Percentiles rank a stretch among this genome's conserved stretches.
Evolutionary conservation across 176 grass and related monocot species (phyloP).

Genomic region (Juncus inflexus): DNA sequence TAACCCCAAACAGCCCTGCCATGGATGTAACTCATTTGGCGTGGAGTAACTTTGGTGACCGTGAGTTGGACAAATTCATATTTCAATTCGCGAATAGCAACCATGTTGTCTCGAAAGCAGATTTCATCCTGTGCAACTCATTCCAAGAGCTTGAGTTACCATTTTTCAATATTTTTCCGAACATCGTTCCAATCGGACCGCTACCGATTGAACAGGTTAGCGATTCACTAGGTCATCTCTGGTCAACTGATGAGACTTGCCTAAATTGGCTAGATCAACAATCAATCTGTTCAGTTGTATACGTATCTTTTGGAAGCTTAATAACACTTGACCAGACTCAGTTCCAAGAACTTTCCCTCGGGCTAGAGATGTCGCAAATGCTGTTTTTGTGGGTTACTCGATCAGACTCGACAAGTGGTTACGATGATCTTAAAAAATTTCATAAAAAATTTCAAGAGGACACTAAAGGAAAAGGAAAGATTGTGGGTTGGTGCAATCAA

Average conservation of each 20-base stretch:
- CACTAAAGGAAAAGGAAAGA: constrained; percentile 5
- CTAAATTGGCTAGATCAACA: constrained; percentile 46
- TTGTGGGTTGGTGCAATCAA: too few species aligned
- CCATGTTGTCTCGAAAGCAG: not conserved
- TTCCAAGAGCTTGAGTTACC: constrained; percentile 41
- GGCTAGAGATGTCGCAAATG: constrained; percentile 28
- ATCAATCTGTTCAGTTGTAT: too few species aligned
- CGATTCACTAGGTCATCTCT: constrained; percentile 30
- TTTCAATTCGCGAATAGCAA: not conserved
- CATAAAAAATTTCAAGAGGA: constrained; percentile 25
- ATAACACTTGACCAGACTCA: constrained; percentile 19
- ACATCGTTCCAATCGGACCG: constrained; percentile 37
- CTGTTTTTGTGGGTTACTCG: constrained; percentile 64
- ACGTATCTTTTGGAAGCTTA: constrained; percentile 33
- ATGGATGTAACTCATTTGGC: not conserved
- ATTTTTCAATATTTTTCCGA: constrained; percentile 30
- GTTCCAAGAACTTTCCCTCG: constrained; percentile 55
- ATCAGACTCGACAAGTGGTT: constrained; percentile 24
- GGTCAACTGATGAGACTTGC: constrained; percentile 37
- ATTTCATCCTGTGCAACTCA: constrained; percentile 54
- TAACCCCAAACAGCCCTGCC: not conserved
- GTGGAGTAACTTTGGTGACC: not conserved
- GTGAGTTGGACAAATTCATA: not conserved
- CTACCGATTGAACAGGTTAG: constrained; percentile 13
- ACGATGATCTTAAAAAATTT: constrained; percentile 25